phyloP scores from a whole-genome alignment of 1,284 basidiomycete genomes.

The Pseudozyma thailandica region DNA sequence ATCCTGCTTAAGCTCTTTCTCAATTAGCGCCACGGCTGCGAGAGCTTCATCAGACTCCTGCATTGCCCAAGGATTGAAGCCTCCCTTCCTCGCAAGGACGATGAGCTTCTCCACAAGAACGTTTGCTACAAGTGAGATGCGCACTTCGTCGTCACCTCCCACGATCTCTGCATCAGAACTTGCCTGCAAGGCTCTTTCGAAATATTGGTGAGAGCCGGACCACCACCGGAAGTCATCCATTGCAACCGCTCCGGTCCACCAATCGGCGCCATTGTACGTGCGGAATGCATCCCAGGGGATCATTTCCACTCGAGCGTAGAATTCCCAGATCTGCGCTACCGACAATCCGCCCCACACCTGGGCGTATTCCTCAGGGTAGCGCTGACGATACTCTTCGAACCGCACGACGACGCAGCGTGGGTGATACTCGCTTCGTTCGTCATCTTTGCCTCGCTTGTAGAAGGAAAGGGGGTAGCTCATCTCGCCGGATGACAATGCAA shows the following conservation, averaged over 20 bases:
- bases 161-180: background rate
- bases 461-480: background rate
- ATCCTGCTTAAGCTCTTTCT: slow-evolving; percentile 27
- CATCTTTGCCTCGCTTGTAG: background rate
- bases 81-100: slow-evolving; percentile 27
- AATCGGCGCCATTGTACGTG: slow-evolving; percentile 12
- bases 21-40: slow-evolving; percentile 37
- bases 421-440: slow-evolving; percentile 19
- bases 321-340: slow-evolving; percentile 60
- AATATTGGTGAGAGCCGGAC: slow-evolving; percentile 17
- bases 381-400: slow-evolving; percentile 52
- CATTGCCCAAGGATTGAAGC: slow-evolving; percentile 47
- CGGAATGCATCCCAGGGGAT: slow-evolving; percentile 43
- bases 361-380: slow-evolving; percentile 56
- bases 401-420: slow-evolving; percentile 53
- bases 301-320: slow-evolving; percentile 57
- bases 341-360: slow-evolving; percentile 64
- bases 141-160: slow-evolving; percentile 60
- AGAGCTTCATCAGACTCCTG: slow-evolving; percentile 35
- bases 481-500: background rate
- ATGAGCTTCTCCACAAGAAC: slow-evolving; percentile 47
- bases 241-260: slow-evolving; percentile 1
- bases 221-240: slow-evolving; percentile 30
- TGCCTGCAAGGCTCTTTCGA: background rate
- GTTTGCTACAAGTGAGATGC: slow-evolving; percentile 42